phyloP scores from a whole-genome alignment of 1,139 yeast species.

The Blastobotrys ciferrii region DNA sequence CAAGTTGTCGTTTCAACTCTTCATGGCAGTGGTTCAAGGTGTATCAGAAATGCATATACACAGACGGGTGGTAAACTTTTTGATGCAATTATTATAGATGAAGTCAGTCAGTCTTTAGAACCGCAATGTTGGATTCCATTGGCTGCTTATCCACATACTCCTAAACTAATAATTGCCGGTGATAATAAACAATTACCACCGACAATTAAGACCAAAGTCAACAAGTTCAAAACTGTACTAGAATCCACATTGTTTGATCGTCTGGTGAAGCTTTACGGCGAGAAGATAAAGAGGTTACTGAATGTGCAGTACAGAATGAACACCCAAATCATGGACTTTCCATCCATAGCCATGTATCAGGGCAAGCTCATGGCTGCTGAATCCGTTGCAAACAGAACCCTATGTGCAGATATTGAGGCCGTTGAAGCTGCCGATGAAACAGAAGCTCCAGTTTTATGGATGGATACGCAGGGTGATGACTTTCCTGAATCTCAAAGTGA shows the following conservation, averaged over 20 bases:
- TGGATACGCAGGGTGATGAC: conserved; percentile 85
- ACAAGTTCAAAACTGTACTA: conserved; percentile 42
- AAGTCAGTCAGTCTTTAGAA: conserved; percentile 89
- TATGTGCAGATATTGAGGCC: conserved; percentile 52
- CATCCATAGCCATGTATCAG: conserved; percentile 65
- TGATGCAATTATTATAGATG: conserved; percentile 87
- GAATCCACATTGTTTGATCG: conserved; percentile 79
- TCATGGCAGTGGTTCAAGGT: conserved; percentile 83
- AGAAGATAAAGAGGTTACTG: conserved; percentile 53
- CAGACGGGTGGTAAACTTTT: conserved; percentile 43
- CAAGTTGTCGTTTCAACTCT: conserved; percentile 77
- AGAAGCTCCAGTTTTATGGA: conserved; percentile 61
- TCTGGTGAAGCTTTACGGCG: conserved; percentile 51
- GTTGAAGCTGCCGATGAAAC: conserved; percentile 50
- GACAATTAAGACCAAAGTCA: conserved; percentile 37
- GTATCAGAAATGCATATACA: conserved; percentile 51
- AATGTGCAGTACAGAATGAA: conserved; percentile 89
- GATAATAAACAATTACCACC: conserved; percentile 82
- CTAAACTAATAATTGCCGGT: conserved; percentile 54
- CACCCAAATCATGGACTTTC: conserved; percentile 69
- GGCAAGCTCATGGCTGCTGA: conserved; percentile 61
- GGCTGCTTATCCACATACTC: conserved; percentile 59
- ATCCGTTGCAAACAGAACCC: conserved; percentile 51
- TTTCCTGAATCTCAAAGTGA: conserved; percentile 54
- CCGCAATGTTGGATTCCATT: conserved; percentile 98